Conservation (phyloP, 2,329 filamentous ascomycete species). For the Alternaria rosae region DNA sequence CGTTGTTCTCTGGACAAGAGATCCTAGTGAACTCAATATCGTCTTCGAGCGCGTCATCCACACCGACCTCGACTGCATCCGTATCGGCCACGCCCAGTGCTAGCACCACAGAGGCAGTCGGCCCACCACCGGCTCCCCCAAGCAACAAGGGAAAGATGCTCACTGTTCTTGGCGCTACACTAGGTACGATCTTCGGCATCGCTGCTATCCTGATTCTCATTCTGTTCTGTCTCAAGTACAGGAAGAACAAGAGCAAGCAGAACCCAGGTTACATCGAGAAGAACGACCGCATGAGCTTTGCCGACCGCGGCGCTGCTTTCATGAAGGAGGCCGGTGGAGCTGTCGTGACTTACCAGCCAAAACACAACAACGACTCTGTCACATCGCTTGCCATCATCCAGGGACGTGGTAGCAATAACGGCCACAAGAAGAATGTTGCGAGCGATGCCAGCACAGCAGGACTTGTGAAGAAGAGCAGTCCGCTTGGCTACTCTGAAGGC, state of each 20-base stretch:
- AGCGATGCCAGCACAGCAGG: slow-evolving; percentile 68
- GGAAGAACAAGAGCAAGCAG: slow-evolving; percentile 65
- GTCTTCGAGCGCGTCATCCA: slow-evolving; percentile 46
- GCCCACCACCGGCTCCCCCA: slow-evolving; percentile 34
- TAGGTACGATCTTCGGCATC: slow-evolving; percentile 81
- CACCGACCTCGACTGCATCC: slow-evolving; percentile 29
- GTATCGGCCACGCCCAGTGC: slow-evolving; percentile 33
- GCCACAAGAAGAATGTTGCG: slow-evolving; percentile 59
- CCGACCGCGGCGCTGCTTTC: slow-evolving; percentile 60
- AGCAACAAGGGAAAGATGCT: slow-evolving; percentile 58
- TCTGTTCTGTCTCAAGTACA: slow-evolving; percentile 72
- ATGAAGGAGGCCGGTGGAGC: slow-evolving; percentile 61
- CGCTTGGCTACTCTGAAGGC: slow-evolving; percentile 48
- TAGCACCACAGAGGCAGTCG: slow-evolving; percentile 46
- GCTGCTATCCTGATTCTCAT: slow-evolving; percentile 73
- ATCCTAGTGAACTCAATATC: slow-evolving; percentile 34
- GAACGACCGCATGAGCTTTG: slow-evolving; percentile 57
- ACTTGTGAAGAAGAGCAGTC: slow-evolving; percentile 63
- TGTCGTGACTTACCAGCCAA: slow-evolving; percentile 42
- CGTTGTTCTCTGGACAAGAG: slow-evolving; percentile 63
- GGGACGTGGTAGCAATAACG: slow-evolving; percentile 61
- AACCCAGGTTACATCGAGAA: slow-evolving; percentile 58
- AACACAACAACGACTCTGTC: slow-evolving; percentile 46
- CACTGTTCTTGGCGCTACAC: slow-evolving; percentile 78
- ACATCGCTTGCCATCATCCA: slow-evolving; percentile 58